Evolutionary conservation across 495 filamentous ascomycete genomes (phyloP), one percentile per base, ranked within the genome.

Genomic region (Trichodelitschia bisporula): DNA sequence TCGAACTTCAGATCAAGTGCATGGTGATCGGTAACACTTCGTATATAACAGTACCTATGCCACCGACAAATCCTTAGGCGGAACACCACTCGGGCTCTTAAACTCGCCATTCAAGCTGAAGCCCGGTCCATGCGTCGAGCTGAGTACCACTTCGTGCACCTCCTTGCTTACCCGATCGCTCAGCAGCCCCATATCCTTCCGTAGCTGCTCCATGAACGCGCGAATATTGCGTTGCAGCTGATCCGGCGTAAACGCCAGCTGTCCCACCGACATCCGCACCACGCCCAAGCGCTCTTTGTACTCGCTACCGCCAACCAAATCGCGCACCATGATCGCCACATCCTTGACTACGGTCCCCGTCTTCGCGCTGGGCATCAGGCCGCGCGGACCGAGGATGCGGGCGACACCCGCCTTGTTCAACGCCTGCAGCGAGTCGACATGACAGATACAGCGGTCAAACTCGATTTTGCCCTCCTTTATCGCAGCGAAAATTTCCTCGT

Each of bases 341-440:
- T 86, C 70, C 47, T 61, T 75, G 8, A 86, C 79, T 31, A 97
- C 69, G 2, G 86, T 92, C 32, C 77, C 80, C 15, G 61, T 61
- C 61, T 91, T 97, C 30, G 56, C 50, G 45, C 64, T 86, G 14
- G 86, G 86, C 89, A 97, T 93, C 45, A 97, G 51, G 5, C 80
- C 79, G 44, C 62, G 64, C 11, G 86, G 86, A 46, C 86, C 86
- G 8, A 97, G 59, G 26, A 93, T 64, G 41, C 71, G 63, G 30
- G 71, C 83, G 34, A 97, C 45, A 2, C 56, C 61, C 17, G 77
- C 72, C 53, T 80, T 79, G 47, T 73, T 74, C 38, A 92, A 55
- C 16, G 66, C 64, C 14, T 54, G 50, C 39, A 79, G 53, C 43
- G 68, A 77, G 35, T 84, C 75, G 15, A 59, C 60, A 44, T 95